phyloP scores from a whole-genome alignment of 805 yeast species.

The Myxozyma geophila region DNA sequence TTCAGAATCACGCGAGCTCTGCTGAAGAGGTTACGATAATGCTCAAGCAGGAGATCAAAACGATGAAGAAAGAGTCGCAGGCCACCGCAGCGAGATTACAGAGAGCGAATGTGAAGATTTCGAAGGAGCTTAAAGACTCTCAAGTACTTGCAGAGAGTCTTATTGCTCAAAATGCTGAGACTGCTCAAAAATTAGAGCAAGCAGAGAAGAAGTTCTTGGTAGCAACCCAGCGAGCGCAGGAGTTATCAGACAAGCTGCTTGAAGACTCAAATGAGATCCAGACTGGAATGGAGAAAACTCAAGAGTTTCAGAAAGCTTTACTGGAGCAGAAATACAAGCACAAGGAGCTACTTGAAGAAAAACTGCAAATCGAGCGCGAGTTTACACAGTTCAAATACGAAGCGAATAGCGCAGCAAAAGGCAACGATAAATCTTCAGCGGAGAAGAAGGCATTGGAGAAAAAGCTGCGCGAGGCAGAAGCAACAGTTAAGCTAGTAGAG shows the following conservation, averaged over 20 bases:
- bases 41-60: conserved; percentile 1
- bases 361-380: conserved; percentile 14
- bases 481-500: background rate
- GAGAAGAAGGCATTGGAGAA: conserved; percentile 8
- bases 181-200: background rate
- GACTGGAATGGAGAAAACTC: conserved; percentile 17
- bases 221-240: conserved; percentile 2
- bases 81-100: background rate
- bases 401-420: background rate
- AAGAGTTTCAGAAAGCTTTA: conserved; percentile 17
- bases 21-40: conserved; percentile 2
- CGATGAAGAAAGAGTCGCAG: background rate
- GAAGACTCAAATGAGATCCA: conserved; percentile 8
- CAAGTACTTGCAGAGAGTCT: background rate
- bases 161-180: background rate
- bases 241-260: conserved; percentile 5
- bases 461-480: conserved; percentile 5
- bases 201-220: conserved; percentile 6
- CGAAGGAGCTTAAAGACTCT: background rate
- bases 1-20: conserved; percentile 5
- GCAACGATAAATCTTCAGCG: background rate
- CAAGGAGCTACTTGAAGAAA: conserved; percentile 17
- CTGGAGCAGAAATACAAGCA: conserved; percentile 18
- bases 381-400: conserved; percentile 1
- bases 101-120: background rate